A percentile compares a stretch with the other conserved stretches of the same genome.
These are phyloP conservation scores for Postia placenta DNA, from an alignment of 768 basidiomycete genomes.

Conservation along the genomic window DNA sequence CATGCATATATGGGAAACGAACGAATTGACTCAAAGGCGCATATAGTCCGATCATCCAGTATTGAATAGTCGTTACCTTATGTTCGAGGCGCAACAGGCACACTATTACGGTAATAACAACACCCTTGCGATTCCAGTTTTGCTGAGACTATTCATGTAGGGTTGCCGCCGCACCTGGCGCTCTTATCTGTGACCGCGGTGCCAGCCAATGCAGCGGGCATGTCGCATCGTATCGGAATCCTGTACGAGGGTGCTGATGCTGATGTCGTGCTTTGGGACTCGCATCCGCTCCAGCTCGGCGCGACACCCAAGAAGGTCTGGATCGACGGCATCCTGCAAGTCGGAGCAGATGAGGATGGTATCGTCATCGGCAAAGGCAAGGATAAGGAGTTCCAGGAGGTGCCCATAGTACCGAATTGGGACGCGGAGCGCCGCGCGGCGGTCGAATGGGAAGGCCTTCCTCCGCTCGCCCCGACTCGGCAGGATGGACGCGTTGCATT, in stretches of 20 bases:
- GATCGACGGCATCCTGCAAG: constrained; percentile 81
- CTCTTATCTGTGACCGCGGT: constrained; percentile 70
- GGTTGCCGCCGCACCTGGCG: constrained; percentile 58
- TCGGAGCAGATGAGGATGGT: constrained; percentile 32
- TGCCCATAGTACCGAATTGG: constrained; percentile 63
- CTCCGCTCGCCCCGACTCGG: constrained; percentile 51
- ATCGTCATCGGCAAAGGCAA: constrained; percentile 21
- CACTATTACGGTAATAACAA: constrained; percentile 55
- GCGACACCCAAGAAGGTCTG: constrained; percentile 55
- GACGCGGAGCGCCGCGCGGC: constrained; percentile 59
- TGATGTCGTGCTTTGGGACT: constrained; percentile 38
- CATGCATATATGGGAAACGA: not conserved
- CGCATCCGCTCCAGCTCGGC: constrained; percentile 37
- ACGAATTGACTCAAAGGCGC: not conserved
- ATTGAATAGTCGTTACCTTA: constrained; percentile 64
- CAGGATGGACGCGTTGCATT: constrained; percentile 46
- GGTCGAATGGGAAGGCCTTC: constrained; percentile 65
- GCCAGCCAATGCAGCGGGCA: constrained; percentile 67
- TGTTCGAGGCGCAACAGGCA: constrained; percentile 83
- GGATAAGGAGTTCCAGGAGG: constrained; percentile 24
- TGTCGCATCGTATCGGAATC: constrained; percentile 78
- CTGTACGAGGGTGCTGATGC: constrained; percentile 32
- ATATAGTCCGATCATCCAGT: constrained; percentile 60
- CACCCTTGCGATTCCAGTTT: too few relatives aligned
- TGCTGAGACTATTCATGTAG: too few relatives aligned